Evolutionary conservation across 2,329 filamentous ascomycete species (phyloP), one percentile per base, ranked within the genome.

Genomic region (Delphinella strobiligena): DNA sequence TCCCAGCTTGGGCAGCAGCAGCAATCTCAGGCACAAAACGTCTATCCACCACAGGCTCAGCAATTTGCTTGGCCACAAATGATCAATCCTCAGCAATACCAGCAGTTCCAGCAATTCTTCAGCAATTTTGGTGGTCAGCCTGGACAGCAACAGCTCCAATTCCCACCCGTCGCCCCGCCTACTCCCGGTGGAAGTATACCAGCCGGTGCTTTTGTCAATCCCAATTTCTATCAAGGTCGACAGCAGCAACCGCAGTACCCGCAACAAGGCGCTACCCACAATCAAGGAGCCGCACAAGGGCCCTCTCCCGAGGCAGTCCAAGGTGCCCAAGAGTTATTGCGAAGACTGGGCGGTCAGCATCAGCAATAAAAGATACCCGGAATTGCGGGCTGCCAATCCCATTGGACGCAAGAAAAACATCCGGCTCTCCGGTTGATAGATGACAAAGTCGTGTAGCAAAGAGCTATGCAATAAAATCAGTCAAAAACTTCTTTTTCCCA

Each of bases 151-250:
- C 36, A 38, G 14, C 37, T 31, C 18, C 31, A 36, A 27, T 27
- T 27, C 22, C 22, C 22, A 12, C 22, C 22, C 22, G 12, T 16
- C 36, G 22, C 36, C 5, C 36, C 36, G 9, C n/a, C 36, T n/a
- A 31, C 36, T n/a, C 36, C 36, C 8, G 36, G 36, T 10, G 36
- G 30, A 4, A 38, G 37, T 19, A 33, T 37, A 8, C 48, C 54
- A 3, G 45, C 51, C 8, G 52, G 53, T 4, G 47, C 54, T 7
- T 59, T 56, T 43, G 48, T 54, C 31, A 60, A 60, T 37, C 55
- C 56, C 14, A 46, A 49, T 7, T 55, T 54, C 45, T 57, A 49
- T 40, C 46, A 45, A 35, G 40, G 47, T 19, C 51, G 51, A 35
- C 45, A 47, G 35, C 42, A 45, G 17, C 34, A 31, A 17, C 46